phyloP scores from a whole-genome alignment of 768 basidiomycete genomes.

The Fomitopsis serialis region DNA sequence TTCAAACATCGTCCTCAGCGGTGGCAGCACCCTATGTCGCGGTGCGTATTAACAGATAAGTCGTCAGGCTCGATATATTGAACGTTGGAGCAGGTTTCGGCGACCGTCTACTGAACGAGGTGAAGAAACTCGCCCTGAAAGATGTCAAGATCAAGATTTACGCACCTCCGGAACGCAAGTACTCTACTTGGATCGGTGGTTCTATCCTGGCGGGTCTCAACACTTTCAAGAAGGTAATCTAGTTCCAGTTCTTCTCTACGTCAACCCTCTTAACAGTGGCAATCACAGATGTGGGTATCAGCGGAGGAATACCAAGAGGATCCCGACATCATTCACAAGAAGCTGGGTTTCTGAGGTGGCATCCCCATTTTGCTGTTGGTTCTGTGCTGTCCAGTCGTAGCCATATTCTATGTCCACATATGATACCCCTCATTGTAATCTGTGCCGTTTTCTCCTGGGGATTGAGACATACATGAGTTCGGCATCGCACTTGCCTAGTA shows the following conservation, averaged over 20 bases:
- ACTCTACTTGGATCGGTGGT: constrained; percentile 96
- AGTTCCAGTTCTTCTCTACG: not conserved
- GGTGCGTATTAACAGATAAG: constrained; percentile 44
- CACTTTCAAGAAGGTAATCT: constrained; percentile 98
- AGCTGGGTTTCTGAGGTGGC: constrained; percentile 65
- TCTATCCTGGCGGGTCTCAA: constrained; percentile 93
- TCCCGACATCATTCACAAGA: constrained; percentile 97
- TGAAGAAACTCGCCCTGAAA: constrained; percentile 91
- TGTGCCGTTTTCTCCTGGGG: not conserved
- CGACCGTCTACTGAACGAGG: constrained; percentile 92
- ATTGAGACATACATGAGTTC: too few species aligned
- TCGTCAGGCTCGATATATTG: not conserved
- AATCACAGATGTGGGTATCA: constrained; percentile 93
- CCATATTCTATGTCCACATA: constrained; percentile 16
- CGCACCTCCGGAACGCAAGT: constrained; percentile 98
- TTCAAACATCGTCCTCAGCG: constrained; percentile 94
- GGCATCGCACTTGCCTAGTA: too few species aligned
- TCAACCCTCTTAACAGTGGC: not conserved
- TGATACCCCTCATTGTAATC: constrained; percentile 21
- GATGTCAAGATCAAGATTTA: constrained; percentile 99
- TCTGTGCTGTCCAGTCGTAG: constrained; percentile 11
- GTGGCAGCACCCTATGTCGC: constrained; percentile 92
- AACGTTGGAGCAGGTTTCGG: constrained; percentile 68
- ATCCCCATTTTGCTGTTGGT: constrained; percentile 1
- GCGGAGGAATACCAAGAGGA: constrained; percentile 99